Evolutionary conservation across 176 grass and related monocot genomes (phyloP), one percentile per base, ranked within the genome.

Genomic region (Raddia distichophylla): DNA sequence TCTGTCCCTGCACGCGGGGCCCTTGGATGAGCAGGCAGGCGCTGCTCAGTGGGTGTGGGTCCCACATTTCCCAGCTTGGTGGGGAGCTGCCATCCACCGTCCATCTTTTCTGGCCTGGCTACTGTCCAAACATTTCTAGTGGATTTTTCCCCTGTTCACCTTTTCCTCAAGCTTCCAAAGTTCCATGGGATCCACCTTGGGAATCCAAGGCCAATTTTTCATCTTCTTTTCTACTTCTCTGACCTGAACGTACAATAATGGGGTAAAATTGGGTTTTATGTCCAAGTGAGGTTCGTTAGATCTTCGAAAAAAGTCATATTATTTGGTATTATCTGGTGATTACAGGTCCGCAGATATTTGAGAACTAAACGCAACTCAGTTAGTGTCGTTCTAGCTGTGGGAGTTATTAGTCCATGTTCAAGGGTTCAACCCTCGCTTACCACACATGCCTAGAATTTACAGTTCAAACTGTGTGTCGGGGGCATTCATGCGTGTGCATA

Each of bases 181-280:
- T 55, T 76, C 61, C 51, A 59, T 35, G 35, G 49, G 18, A 82
- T 74, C 80, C 71, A 46, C 81, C n/a, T 34, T n/a, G 60, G 72
- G 82, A 84, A 84, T 84, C 82, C 82, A 69, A 84, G 73, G 62
- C 43, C 82, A 82, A 34, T 5, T 20, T 22, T 37, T 65, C 19
- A 8, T 7, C 2, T 5, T 7, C 10, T 14, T 2, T 5, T 14
- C 51, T 37, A 11, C 2, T 0, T 55, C 2, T 16, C 51, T 0
- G 13, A n/a, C 0, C 49, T 42, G 47, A 51, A 44, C 17, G 16
- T 54, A 42, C 20, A 44, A 43, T 6, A 43, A 15, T n/a, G n/a
- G n/a, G n/a, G n/a, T 66, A 54, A 20, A n/a, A 8, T 1, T 56
- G 20, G 4, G 59, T 61, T 12, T 61, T 32, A 32, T 32, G 59